Percentiles rank a stretch among this genome's conserved stretches.
Conservation (phyloP, 805 yeast genomes). For the Ogataea methanolica region DNA sequence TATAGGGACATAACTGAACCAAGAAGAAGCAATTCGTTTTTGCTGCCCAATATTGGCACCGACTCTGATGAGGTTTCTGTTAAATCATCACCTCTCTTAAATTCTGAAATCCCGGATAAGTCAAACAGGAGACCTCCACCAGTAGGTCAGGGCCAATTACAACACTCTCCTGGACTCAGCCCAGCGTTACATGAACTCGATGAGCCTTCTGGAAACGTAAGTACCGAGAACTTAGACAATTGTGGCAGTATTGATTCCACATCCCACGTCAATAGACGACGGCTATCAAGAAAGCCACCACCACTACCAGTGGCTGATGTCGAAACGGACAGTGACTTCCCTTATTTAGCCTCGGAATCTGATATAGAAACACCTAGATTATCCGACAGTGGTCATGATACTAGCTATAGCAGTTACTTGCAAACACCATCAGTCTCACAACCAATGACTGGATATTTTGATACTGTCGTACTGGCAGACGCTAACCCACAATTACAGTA, state of each 20-base stretch:
- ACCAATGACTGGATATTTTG: too few species aligned
- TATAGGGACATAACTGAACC: background rate
- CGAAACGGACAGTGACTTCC: background rate
- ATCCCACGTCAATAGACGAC: background rate
- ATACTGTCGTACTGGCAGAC: too few species aligned
- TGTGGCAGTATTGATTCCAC: background rate
- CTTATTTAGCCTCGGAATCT: constrained; percentile 5
- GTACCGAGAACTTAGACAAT: constrained; percentile 3
- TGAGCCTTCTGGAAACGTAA: background rate
- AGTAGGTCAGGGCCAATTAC: background rate
- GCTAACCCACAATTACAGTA: background rate
- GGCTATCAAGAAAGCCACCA: constrained; percentile 9
- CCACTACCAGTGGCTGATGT: constrained; percentile 7
- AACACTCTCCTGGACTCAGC: background rate
- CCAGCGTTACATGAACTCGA: too few species aligned
- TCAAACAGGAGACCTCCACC: constrained; percentile 18
- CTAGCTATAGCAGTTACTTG: background rate
- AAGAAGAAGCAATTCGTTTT: too few species aligned
- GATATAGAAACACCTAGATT: constrained; percentile 3
- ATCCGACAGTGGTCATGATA: background rate
- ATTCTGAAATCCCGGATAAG: background rate
- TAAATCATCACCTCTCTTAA: background rate
- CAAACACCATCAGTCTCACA: background rate
- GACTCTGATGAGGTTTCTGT: background rate
- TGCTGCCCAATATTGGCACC: too few species aligned